Base-by-base conservation (phyloP, 768 basidiomycete genomes). In the Arthromyces matolae region DNA sequence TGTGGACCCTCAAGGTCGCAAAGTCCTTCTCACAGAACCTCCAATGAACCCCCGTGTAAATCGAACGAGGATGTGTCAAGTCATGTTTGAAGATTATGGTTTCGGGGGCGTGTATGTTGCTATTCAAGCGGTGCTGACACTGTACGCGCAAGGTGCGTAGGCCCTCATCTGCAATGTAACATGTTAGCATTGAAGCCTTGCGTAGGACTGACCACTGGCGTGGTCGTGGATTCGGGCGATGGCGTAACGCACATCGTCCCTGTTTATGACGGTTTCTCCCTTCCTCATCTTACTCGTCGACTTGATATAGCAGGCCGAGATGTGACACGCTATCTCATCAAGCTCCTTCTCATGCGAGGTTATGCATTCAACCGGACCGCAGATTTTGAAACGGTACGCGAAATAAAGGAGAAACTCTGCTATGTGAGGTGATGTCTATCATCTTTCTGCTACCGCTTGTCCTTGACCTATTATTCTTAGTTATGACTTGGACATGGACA, bases 341-440 rank as follows among this genome's bases (percentile, higher is more conserved):
- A 98, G 71, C 79, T 99, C n/a, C 76, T 99, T 27, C 81, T 98
- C 58, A 97, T 97, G 94, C 84, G 95, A n/a, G 96, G 96, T n/a
- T 98, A 99, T 66, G 96, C 96, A 1, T 98, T 99, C 79, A 98
- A 99, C 71, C 84, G 96, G 32, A 99, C 96, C 3, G 96, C 96
- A 22, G 96, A 99, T 71, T 99, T 99, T 60, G 96, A 99, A 73
- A 99, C 96, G 2, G 96, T 99, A 18, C 74, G 95, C 25, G 92
- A 96, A 66, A 98, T 99, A 72, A 99, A 99, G 71, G 96, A 99
- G 76, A 96, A 94, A 66, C 69, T 98, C 36, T 99, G 96, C 71
- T 99, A 98, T 63, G 89, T 96, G 61, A 95, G 89, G 91, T 93
- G 54, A 49, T 41, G 78, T 51, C 22, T 8, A 8, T 9, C 16